These are phyloP conservation scores for Dictyophora rubrovolvata DNA, from an alignment of 768 basidiomycete species.

Conservation along the genomic window DNA sequence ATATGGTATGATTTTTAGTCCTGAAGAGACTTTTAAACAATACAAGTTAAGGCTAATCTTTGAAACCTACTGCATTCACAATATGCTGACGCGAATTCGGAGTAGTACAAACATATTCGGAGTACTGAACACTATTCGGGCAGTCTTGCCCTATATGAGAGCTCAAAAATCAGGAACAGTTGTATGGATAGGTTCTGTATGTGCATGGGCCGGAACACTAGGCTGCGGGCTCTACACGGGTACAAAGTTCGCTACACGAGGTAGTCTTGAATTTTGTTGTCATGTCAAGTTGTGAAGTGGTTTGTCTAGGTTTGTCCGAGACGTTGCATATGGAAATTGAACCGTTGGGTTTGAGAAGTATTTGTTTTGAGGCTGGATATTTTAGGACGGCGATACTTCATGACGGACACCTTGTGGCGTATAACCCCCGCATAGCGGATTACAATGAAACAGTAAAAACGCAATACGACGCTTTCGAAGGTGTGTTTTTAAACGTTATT, in stretches of 20 bases:
- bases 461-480: neutral
- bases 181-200: conserved; percentile 32
- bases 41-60: conserved; percentile 18
- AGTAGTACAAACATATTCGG: conserved; percentile 38
- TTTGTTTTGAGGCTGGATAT: conserved; percentile 14
- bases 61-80: too few relatives aligned
- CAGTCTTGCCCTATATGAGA: conserved; percentile 40
- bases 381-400: conserved; percentile 16
- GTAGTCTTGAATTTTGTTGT: conserved; percentile 14
- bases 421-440: conserved; percentile 1
- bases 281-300: neutral
- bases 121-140: conserved; percentile 29
- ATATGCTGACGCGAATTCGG: neutral
- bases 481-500: too few relatives aligned
- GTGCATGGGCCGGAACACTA: conserved; percentile 11
- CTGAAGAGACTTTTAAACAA: conserved; percentile 17
- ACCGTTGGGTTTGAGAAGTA: conserved; percentile 13
- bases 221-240: conserved; percentile 26
- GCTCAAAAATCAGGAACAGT: conserved; percentile 32
- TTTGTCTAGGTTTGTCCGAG: conserved; percentile 21
- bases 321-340: conserved; percentile 15
- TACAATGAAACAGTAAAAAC: conserved; percentile 10
- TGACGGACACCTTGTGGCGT: neutral
- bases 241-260: conserved; percentile 29
- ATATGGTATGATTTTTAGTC: conserved; percentile 11